These are phyloP conservation scores for Diplogelasinospora grovesii DNA, from an alignment of 495 filamentous ascomycete species.

Conservation along the genomic window DNA sequence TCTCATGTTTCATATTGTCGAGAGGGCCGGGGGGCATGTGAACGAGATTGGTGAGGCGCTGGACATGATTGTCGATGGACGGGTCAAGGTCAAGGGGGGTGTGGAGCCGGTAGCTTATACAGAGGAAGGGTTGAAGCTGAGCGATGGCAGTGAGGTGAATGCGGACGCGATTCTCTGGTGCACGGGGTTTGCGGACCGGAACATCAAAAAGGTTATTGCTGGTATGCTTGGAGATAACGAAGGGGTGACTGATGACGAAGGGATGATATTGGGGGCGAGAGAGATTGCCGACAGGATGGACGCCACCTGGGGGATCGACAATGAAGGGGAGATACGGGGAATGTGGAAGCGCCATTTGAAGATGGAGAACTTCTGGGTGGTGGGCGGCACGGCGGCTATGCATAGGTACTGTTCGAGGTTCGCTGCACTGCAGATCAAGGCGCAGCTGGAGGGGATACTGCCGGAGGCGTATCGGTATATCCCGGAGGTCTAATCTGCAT, in stretches of 20 bases:
- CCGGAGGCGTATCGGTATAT: conserved; percentile 20
- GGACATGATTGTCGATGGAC: conserved; percentile 16
- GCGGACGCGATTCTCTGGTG: conserved; percentile 31
- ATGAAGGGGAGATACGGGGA: conserved; percentile 28
- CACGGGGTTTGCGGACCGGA: conserved; percentile 27
- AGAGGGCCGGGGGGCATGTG: conserved; percentile 29
- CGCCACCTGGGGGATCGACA: conserved; percentile 22
- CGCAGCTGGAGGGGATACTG: conserved; percentile 19
- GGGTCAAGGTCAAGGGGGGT: conserved; percentile 14
- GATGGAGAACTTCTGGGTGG: conserved; percentile 27
- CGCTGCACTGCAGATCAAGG: conserved; percentile 31
- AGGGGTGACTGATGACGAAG: not conserved
- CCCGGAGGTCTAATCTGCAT: no score
- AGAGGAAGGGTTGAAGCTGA: conserved; percentile 18
- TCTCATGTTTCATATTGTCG: conserved; percentile 17
- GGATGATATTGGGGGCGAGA: conserved; percentile 10
- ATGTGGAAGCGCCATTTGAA: conserved; percentile 24
- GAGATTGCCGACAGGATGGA: conserved; percentile 26
- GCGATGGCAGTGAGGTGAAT: conserved; percentile 20
- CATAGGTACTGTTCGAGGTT: conserved; percentile 25
- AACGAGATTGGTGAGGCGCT: conserved; percentile 25
- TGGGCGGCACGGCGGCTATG: conserved; percentile 20
- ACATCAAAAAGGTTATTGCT: conserved; percentile 11
- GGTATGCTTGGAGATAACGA: conserved; percentile 14
- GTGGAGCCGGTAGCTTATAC: conserved; percentile 22